phyloP scores from a whole-genome alignment of 1,139 yeast genomes.

The Meyerozyma guilliermondii region DNA sequence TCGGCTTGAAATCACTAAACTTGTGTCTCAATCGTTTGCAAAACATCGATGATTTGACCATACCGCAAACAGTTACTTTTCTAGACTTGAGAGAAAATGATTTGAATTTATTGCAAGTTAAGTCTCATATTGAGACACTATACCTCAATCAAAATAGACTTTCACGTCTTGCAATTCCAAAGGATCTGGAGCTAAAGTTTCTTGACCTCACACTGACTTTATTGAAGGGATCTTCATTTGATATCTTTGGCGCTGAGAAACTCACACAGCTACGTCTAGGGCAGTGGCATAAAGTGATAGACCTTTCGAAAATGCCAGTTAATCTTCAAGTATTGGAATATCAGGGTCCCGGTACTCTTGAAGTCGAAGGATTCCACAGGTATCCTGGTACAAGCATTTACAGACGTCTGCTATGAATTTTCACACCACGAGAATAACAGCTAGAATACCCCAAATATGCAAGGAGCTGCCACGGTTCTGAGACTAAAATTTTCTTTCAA shows the following conservation, averaged over 20 bases:
- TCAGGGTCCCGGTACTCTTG: background rate
- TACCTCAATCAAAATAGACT: background rate
- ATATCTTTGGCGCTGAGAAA: background rate
- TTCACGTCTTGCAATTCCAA: background rate
- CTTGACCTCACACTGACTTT: background rate
- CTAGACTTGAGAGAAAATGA: background rate
- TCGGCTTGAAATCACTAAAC: background rate
- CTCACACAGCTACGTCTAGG: background rate
- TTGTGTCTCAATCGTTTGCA: background rate
- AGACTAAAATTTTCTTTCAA: too few species aligned
- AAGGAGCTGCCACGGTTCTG: too few species aligned
- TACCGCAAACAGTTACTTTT: background rate
- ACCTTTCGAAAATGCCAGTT: background rate
- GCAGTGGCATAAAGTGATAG: background rate
- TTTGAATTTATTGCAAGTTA: background rate
- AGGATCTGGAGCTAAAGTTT: background rate
- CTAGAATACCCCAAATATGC: too few species aligned
- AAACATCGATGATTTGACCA: background rate
- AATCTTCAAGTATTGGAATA: background rate
- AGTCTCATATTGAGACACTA: background rate
- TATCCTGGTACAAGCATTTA: too few species aligned
- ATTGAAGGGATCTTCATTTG: background rate
- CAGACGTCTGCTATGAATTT: too few species aligned
- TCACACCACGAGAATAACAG: too few species aligned
- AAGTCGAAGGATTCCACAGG: background rate